Base-by-base conservation (phyloP, 2,329 filamentous ascomycete genomes). In the Cladobotryum mycophilum region DNA sequence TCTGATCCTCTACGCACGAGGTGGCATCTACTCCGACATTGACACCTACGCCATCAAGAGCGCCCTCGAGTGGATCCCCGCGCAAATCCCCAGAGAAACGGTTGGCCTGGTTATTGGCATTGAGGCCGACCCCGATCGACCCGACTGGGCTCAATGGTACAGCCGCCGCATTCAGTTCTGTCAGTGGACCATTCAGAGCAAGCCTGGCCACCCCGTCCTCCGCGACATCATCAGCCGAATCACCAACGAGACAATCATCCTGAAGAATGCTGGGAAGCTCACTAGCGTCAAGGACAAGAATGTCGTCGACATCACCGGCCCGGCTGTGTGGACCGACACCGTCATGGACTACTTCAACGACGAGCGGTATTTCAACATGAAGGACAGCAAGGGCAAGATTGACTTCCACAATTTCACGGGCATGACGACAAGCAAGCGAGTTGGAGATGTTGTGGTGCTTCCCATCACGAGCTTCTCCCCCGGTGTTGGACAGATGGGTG, bases 381-480 rank as follows among this genome's bases (percentile, higher is more conserved):
- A 70, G 53, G 76, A 78, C 14, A 86, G 82, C 63, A 79, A 78
- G 54, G 83, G 82, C 55, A 84, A 86, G 57, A 88, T 97, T 59
- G 86, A 90, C 41, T 96, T 85, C 76, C 76, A 80, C 60, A 87
- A 96, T 58, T 99, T 99, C 64, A 95, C 92, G 0, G 86, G 88
- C 55, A 95, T 97, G 75, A 84, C 81, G 58, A 76, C 74, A 25
- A 80, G 89, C 49, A 95, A 89, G 72, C 91, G 90, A 64, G 84
- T 97, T 15, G 93, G 93, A 42, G 93, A 99, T 68, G 89, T 96
- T 2, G 83, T 96, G 47, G 85, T 99, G 13, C 72, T 99, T 53
- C 93, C 93, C 22, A 97, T 99, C 61, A 99, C 93, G 6, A 92
- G 90, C 69, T 99, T 99, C 75, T 96, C 90, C 61, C 93, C 93